A percentile compares a stretch with the other conserved stretches of the same genome.
Conservation (phyloP, 805 yeast genomes). For the Kazachstania viticola region DNA sequence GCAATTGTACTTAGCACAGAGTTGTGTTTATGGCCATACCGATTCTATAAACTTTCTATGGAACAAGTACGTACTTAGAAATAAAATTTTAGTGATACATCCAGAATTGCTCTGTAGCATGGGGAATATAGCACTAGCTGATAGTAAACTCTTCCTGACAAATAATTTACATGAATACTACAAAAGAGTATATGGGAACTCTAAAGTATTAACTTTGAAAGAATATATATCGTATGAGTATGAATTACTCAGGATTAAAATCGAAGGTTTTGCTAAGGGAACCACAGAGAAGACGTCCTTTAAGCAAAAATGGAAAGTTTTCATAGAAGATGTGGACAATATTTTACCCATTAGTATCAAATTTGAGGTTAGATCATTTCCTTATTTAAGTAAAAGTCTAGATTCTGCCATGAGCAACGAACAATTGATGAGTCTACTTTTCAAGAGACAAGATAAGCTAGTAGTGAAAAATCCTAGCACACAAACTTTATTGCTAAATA, state of each 20-base stretch:
- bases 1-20: constrained; percentile 13
- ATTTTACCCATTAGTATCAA: constrained; percentile 4
- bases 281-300: constrained; percentile 11
- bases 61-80: constrained; percentile 19
- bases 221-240: constrained; percentile 7
- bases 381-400: constrained; percentile 13
- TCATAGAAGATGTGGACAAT: constrained; percentile 21
- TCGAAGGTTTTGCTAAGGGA: constrained; percentile 22
- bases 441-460: constrained; percentile 8
- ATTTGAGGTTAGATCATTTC: constrained; percentile 19
- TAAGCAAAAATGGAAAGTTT: constrained; percentile 24
- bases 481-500: constrained; percentile 15
- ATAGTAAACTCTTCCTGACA: constrained; percentile 16
- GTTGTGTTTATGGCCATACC: constrained; percentile 21
- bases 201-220: constrained; percentile 1
- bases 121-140: constrained; percentile 16
- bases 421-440: constrained; percentile 8
- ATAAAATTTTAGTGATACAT: constrained; percentile 9
- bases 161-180: constrained; percentile 14
- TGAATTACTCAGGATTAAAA: constrained; percentile 16
- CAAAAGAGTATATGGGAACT: constrained; percentile 5
- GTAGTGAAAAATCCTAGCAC: constrained; percentile 13
- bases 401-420: constrained; percentile 3
- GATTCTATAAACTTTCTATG: constrained; percentile 18
- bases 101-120: constrained; percentile 18